Evolutionary conservation across 1,284 basidiomycete genomes (phyloP).

Genomic region (Ustilago shanxiensis): DNA sequence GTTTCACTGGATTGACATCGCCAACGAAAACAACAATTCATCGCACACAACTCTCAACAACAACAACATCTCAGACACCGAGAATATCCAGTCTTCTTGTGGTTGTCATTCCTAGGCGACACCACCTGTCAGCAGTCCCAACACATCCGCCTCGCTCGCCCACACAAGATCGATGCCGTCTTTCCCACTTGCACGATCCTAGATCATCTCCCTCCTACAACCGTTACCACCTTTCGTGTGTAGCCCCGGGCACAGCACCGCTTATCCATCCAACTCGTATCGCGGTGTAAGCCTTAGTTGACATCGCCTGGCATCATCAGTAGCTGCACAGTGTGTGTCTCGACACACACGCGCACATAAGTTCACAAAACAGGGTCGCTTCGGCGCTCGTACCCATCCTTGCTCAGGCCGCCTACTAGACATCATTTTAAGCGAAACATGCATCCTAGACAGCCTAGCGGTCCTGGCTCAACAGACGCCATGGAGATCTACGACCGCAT

Average conservation of each 20-base stretch:
- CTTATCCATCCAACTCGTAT: not conserved
- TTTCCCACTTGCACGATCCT: not conserved
- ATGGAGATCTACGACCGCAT: conserved; percentile 59
- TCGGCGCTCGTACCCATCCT: not conserved
- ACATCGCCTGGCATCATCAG: too few relatives aligned
- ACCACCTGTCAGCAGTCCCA: not conserved
- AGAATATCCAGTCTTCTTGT: not conserved
- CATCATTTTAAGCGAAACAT: conserved; percentile 18
- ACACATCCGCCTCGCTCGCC: not conserved
- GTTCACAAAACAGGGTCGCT: not conserved
- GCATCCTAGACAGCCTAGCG: conserved; percentile 49
- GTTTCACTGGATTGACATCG: conserved; percentile 12
- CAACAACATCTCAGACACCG: not conserved
- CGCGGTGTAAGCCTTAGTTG: too few relatives aligned
- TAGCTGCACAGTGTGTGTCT: not conserved
- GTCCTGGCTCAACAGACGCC: conserved; percentile 56
- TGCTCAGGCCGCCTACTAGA: not conserved
- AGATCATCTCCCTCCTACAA: not conserved
- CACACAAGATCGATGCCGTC: conserved; percentile 22
- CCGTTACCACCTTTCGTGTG: not conserved
- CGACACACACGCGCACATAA: not conserved
- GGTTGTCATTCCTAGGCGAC: not conserved
- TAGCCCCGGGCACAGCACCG: not conserved
- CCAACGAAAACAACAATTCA: not conserved
- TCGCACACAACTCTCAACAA: not conserved